A percentile compares a stretch with the other conserved stretches of the same genome.
Evolutionary conservation across 2,329 filamentous ascomycete species (phyloP).

Genomic region (Neoarthrinium moseri): DNA sequence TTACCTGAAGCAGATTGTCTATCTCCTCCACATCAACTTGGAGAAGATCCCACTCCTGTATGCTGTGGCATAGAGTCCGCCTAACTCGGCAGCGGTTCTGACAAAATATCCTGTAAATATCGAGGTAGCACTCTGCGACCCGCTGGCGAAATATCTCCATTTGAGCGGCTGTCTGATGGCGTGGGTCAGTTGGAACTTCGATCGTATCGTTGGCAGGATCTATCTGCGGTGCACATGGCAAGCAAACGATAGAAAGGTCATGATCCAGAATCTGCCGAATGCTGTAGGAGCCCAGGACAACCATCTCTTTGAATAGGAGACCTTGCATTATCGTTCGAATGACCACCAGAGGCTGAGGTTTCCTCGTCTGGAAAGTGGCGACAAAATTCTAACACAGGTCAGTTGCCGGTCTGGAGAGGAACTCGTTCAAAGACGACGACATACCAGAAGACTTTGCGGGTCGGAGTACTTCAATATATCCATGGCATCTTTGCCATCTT

Average conservation of each 20-base stretch:
- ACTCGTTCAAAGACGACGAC: conserved; percentile 29
- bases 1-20: conserved; percentile 64
- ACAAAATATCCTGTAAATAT: conserved; percentile 79
- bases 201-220: conserved; percentile 74
- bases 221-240: conserved; percentile 70
- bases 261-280: conserved; percentile 76
- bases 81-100: conserved; percentile 89
- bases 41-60: conserved; percentile 79
- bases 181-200: conserved; percentile 70
- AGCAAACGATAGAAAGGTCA: conserved; percentile 74
- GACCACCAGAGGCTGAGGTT: conserved; percentile 80
- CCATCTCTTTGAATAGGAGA: conserved; percentile 71
- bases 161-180: conserved; percentile 68
- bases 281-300: conserved; percentile 65
- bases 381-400: conserved; percentile 64
- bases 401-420: too few relatives aligned
- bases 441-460: conserved; percentile 68
- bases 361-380: conserved; percentile 71
- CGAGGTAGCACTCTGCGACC: conserved; percentile 71
- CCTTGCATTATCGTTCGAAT: conserved; percentile 77
- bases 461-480: conserved; percentile 67
- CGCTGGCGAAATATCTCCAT: conserved; percentile 69
- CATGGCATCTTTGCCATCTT: conserved; percentile 69
- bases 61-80: conserved; percentile 82
- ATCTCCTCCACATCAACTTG: conserved; percentile 80